A percentile compares a stretch with the other conserved stretches of the same genome.
These are phyloP conservation scores for Neurospora sp. DNA, from an alignment of 495 filamentous ascomycete species.

Conservation along the genomic window DNA sequence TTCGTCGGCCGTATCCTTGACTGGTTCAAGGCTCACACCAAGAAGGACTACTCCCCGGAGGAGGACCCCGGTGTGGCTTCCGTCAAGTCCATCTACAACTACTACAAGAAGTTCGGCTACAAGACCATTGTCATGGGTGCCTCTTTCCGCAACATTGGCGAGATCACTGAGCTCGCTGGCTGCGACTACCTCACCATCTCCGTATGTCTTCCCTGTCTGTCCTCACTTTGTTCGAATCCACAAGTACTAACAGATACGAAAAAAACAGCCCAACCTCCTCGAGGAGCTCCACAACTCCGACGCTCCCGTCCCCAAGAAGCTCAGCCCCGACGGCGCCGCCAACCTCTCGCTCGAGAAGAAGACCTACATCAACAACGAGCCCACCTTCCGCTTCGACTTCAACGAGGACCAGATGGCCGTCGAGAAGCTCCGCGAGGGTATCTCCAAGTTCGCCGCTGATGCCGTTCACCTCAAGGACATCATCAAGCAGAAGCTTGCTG, in stretches of 20 bases:
- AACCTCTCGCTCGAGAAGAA: slow-evolving; percentile 73
- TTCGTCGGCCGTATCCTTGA: slow-evolving; percentile 99
- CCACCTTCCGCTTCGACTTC: slow-evolving; percentile 94
- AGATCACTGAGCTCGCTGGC: slow-evolving; percentile 96
- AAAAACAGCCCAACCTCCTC: slow-evolving; percentile 69
- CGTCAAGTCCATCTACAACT: slow-evolving; percentile 96
- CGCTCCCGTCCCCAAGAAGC: slow-evolving; percentile 82
- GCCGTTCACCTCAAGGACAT: slow-evolving; percentile 88
- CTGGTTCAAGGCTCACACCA: slow-evolving; percentile 95
- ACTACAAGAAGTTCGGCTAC: slow-evolving; percentile 99
- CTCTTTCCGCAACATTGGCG: slow-evolving; percentile 88
- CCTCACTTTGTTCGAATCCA: not conserved
- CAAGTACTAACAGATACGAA: slow-evolving; percentile 2
- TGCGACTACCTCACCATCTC: slow-evolving; percentile 99
- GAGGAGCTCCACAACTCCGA: slow-evolving; percentile 84
- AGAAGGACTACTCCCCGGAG: slow-evolving; percentile 78
- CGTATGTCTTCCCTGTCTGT: slow-evolving; percentile 38
- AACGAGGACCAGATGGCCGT: slow-evolving; percentile 99
- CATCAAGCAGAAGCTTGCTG: slow-evolving; percentile 69
- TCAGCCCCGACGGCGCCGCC: slow-evolving; percentile 56
- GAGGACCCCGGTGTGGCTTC: slow-evolving; percentile 97
- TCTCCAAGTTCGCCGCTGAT: slow-evolving; percentile 97
- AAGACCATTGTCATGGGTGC: slow-evolving; percentile 99
- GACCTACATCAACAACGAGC: slow-evolving; percentile 81
- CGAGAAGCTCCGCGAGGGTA: slow-evolving; percentile 97